phyloP scores from a whole-genome alignment of 2,329 filamentous ascomycete genomes.

The Fusarium virguliforme region DNA sequence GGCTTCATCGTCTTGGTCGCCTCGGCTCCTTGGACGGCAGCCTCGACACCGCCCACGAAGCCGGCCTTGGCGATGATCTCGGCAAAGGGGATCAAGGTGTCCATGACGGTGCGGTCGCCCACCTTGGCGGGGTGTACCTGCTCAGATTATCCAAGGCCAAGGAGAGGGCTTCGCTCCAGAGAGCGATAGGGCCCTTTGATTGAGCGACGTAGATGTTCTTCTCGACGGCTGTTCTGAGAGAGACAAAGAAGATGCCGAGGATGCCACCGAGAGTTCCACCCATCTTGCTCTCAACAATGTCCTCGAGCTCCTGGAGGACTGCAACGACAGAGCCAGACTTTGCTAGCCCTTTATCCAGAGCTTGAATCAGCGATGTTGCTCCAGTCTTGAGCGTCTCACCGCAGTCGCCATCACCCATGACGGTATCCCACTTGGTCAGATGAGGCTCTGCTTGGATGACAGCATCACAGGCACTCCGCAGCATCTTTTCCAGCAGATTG shows the following conservation, averaged over 20 bases:
- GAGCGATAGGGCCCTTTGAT: slow-evolving; percentile 54
- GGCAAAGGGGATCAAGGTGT: slow-evolving; percentile 70
- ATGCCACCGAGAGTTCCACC: slow-evolving; percentile 69
- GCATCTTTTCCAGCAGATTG: slow-evolving; percentile 66
- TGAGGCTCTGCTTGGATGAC: slow-evolving; percentile 74
- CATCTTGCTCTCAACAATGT: slow-evolving; percentile 72
- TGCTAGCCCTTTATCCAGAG: slow-evolving; percentile 60
- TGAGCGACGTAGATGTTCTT: slow-evolving; percentile 54
- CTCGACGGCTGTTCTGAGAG: slow-evolving; percentile 62
- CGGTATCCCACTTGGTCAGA: slow-evolving; percentile 74
- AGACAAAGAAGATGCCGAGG: slow-evolving; percentile 70
- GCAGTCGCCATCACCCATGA: slow-evolving; percentile 78
- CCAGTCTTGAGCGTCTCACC: slow-evolving; percentile 74
- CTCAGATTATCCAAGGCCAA: slow-evolving; percentile 64
- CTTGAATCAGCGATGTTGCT: slow-evolving; percentile 65
- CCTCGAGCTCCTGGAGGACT: slow-evolving; percentile 66
- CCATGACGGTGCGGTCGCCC: slow-evolving; percentile 72
- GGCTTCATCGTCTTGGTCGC: slow-evolving; percentile 77
- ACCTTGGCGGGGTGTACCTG: slow-evolving; percentile 70
- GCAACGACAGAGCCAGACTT: slow-evolving; percentile 63
- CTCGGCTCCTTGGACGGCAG: slow-evolving; percentile 73
- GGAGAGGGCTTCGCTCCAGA: slow-evolving; percentile 63
- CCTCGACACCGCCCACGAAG: slow-evolving; percentile 71
- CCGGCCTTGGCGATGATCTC: slow-evolving; percentile 63
- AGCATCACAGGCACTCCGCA: slow-evolving; percentile 68